Base-by-base conservation (phyloP, 2,329 filamentous ascomycete species). In the Aspergillus melleus region DNA sequence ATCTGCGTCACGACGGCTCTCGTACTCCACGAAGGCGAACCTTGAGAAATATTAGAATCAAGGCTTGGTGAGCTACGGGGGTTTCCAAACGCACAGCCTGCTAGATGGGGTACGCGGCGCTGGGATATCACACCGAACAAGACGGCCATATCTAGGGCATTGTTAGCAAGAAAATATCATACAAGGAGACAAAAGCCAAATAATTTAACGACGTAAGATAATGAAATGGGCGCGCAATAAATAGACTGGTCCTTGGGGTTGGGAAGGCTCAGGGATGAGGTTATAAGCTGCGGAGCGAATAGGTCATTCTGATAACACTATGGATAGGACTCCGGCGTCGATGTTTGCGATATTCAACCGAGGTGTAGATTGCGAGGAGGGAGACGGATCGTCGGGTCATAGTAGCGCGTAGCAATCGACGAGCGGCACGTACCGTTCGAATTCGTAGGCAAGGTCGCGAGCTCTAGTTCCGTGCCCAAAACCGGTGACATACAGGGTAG, bases 381-480 rank as follows among this genome's bases (percentile, higher is more conserved):
- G 66, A 69, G 55, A 68, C 65, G 67, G 66, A 58, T 68, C 70
- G 72, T 61, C 66, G 71, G 73, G 74, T 42, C 36, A 69, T 76
- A 72, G 72, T 77, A 79, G 77, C 75, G 72, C 69, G 72, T 67
- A 69, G 66, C 61, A 72, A 71, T 70, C 68, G 72, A 71, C 73
- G 74, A 81, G 80, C 82, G 79, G 84, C 85, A 96, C 93, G 88
- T 96, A 97, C 92, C 94, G 92, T 93, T 98, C 94, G 90, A 98
- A 98, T 86, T 98, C 94, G 90, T 96, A 97, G 84, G 94, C 92
- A 79, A 98, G 91, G 85, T 99, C 93, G 88, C 95, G 92, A 79
- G 95, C 92, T 84, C 95, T 92, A 79, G 94, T 97, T 80, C 94
- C 92, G 81, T 96, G 92, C 86, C 94, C 96, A 81, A 99, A 99